Evolutionary conservation across 2,329 filamentous ascomycete genomes (phyloP).

Genomic region (Alternaria sp.): DNA sequence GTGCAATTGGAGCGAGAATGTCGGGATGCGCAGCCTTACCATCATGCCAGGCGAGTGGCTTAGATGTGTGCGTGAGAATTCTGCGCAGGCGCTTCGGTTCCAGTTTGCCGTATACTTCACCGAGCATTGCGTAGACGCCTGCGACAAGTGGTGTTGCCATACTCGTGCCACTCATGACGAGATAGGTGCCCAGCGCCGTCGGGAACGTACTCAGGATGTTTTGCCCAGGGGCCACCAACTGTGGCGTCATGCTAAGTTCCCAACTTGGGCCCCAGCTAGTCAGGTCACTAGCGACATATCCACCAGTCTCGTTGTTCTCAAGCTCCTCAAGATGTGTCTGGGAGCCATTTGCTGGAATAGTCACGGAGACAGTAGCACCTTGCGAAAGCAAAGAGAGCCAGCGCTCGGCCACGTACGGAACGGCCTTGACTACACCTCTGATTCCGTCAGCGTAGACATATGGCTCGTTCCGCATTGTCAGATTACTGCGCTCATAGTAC

Average conservation of each 20-base stretch:
- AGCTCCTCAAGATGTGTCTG: conserved; percentile 22
- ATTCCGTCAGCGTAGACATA: conserved; percentile 28
- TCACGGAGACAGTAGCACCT: conserved; percentile 23
- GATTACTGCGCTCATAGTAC: conserved; percentile 23
- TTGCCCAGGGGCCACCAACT: conserved; percentile 65
- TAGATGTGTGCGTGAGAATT: conserved; percentile 28
- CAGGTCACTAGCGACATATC: conserved; percentile 15
- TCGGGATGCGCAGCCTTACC: conserved; percentile 15
- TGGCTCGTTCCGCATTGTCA: conserved; percentile 28
- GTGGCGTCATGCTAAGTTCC: conserved; percentile 66
- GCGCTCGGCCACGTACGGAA: conserved; percentile 20
- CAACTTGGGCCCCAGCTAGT: conserved; percentile 68
- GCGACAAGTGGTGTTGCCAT: conserved; percentile 55
- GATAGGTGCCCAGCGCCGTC: conserved; percentile 58
- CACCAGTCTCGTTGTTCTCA: conserved; percentile 25
- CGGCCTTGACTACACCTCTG: conserved; percentile 17
- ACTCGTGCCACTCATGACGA: conserved; percentile 64
- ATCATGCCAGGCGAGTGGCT: conserved; percentile 29
- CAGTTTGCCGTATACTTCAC: conserved; percentile 29
- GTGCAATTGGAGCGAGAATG: conserved; percentile 30
- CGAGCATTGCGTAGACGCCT: conserved; percentile 28
- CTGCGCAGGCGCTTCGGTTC: conserved; percentile 23
- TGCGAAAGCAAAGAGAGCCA: conserved; percentile 27
- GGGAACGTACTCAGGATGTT: conserved; percentile 66
- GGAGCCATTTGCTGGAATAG: conserved; percentile 22